Percentiles rank a stretch among this genome's conserved stretches.
phyloP scores from a whole-genome alignment of 208 protist genomes.

The Naegleria gruberi region DNA sequence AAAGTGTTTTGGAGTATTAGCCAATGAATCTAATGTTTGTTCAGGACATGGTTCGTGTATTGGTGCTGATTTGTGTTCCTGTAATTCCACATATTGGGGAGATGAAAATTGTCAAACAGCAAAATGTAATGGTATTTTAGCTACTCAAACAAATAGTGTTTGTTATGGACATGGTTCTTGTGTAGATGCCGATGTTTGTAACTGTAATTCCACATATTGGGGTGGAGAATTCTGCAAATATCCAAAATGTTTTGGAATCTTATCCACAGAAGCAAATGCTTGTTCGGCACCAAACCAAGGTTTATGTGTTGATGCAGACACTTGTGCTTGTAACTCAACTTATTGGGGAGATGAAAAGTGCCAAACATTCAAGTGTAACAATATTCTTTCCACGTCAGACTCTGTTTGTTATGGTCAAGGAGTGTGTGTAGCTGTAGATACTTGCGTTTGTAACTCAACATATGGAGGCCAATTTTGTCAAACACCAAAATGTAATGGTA shows the following conservation, averaged over 20 bases:
- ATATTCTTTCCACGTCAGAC: not conserved
- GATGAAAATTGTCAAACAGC: no score
- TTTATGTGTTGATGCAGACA: not conserved
- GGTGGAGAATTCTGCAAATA: no score
- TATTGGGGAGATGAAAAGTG: not conserved
- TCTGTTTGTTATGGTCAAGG: not conserved
- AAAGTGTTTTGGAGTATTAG: no score
- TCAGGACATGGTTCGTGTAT: not conserved
- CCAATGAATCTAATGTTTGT: not conserved
- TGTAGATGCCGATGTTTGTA: not conserved
- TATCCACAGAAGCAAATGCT: not conserved
- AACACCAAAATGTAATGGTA: not conserved
- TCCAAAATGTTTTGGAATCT: no score
- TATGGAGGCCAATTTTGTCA: not conserved
- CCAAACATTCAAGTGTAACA: not conserved
- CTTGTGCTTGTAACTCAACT: not conserved
- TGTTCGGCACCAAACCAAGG: not conserved
- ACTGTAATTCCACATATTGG: not conserved
- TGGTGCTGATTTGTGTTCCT: not conserved
- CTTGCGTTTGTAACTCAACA: not conserved
- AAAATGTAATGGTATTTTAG: not conserved
- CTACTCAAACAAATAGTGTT: not conserved
- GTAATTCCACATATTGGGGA: not conserved
- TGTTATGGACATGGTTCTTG: not conserved
- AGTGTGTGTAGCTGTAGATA: not conserved